Evolutionary conservation across 805 yeast genomes (phyloP).

Genomic region (Ogataea dorogensis): DNA sequence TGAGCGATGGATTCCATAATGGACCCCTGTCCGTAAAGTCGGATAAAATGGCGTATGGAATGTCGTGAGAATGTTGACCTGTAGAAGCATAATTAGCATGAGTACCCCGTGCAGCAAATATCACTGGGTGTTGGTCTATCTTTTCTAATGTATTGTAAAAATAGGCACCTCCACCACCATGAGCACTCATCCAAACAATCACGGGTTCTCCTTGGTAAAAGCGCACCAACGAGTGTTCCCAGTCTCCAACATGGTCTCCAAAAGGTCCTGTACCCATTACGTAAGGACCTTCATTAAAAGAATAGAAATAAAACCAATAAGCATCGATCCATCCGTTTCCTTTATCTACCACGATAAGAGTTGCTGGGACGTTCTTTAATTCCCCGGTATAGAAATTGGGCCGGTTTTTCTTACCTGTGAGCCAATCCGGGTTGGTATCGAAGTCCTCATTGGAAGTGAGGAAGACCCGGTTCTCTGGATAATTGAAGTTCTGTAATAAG

Average conservation of each 20-base stretch:
- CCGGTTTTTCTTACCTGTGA: conserved; percentile 65
- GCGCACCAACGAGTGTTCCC: conserved; percentile 93
- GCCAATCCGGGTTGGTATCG: conserved; percentile 74
- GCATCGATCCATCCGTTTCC: conserved; percentile 96
- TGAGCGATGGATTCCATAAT: conserved; percentile 88
- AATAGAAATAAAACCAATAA: conserved; percentile 93
- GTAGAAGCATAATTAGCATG: conserved; percentile 96
- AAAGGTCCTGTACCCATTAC: conserved; percentile 98
- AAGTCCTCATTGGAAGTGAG: conserved; percentile 72
- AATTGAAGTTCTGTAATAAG: conserved; percentile 33
- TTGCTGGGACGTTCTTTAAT: conserved; percentile 74
- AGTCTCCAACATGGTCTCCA: conserved; percentile 96
- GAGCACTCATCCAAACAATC: conserved; percentile 95
- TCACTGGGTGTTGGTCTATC: conserved; percentile 60
- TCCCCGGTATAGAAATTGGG: conserved; percentile 74
- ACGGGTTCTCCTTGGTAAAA: conserved; percentile 79
- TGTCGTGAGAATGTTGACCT: conserved; percentile 94
- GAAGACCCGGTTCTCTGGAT: conserved; percentile 41
- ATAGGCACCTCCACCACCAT: conserved; percentile 95
- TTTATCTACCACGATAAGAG: conserved; percentile 80
- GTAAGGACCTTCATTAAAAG: conserved; percentile 92
- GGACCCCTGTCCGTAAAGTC: conserved; percentile 96
- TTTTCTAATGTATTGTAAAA: conserved; percentile 74
- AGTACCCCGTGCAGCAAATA: conserved; percentile 92
- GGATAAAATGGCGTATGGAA: conserved; percentile 85